Evolutionary conservation across 257 asterid genomes (phyloP).

Genomic region (Lycium ferocissimum): DNA sequence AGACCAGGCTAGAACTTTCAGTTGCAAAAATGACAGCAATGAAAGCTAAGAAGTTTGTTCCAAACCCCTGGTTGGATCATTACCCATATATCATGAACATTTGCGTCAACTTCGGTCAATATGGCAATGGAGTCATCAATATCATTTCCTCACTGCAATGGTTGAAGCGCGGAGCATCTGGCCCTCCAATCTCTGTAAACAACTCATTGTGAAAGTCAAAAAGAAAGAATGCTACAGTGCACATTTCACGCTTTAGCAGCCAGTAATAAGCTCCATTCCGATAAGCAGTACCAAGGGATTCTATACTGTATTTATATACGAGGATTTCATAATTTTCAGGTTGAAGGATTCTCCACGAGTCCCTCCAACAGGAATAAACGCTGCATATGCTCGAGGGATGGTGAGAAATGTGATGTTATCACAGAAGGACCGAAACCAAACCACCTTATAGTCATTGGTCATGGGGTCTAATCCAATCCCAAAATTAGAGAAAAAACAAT

Average conservation of each 20-base stretch:
- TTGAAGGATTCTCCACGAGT: neutral
- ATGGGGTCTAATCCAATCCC: neutral
- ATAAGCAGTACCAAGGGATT: neutral
- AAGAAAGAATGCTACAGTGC: neutral
- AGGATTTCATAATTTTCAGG: neutral
- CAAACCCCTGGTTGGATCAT: neutral
- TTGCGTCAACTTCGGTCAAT: neutral
- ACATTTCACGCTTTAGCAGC: neutral
- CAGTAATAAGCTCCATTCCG: neutral
- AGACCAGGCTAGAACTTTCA: neutral
- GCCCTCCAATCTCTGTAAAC: neutral
- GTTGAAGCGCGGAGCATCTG: neutral
- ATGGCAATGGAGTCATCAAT: neutral
- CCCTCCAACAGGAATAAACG: neutral
- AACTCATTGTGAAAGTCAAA: neutral
- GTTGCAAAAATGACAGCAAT: neutral
- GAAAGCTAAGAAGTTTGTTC: conserved; percentile 10
- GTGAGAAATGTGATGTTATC: too few relatives aligned
- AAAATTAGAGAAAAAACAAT: neutral
- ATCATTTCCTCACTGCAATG: neutral
- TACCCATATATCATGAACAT: neutral
- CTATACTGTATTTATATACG: neutral
- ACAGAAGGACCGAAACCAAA: neutral
- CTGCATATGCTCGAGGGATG: neutral
- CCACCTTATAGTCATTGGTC: neutral